phyloP scores from a whole-genome alignment of 371 early-diverging fungal species.

The Mortierella sp. region DNA sequence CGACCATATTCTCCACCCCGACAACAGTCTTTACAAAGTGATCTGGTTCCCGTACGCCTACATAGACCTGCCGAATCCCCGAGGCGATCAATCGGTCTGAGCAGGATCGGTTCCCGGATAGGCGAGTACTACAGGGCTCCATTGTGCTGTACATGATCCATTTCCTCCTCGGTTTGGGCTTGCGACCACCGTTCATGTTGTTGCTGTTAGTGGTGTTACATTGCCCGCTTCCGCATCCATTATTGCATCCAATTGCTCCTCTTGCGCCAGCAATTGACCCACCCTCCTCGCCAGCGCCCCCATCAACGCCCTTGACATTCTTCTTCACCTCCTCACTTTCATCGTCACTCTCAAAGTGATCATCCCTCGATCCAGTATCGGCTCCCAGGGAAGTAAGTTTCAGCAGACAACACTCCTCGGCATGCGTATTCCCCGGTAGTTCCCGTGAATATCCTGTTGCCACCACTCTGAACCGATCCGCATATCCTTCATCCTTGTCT shows the following conservation, averaged over 20 bases:
- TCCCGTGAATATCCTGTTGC: conserved; percentile 89
- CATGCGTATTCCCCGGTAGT: conserved; percentile 93
- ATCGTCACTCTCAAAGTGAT: neutral
- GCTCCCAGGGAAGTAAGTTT: conserved; percentile 69
- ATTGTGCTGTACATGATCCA: conserved; percentile 91
- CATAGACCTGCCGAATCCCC: conserved; percentile 81
- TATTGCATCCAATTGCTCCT: neutral
- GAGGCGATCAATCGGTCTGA: conserved; percentile 78
- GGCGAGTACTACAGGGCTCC: conserved; percentile 90
- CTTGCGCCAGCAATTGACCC: neutral
- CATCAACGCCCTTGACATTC: neutral
- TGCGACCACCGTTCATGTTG: neutral
- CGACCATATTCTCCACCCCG: conserved; percentile 72
- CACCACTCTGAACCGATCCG: conserved; percentile 63
- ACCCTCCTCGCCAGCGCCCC: neutral
- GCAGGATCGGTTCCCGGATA: conserved; percentile 85
- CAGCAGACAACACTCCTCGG: conserved; percentile 86
- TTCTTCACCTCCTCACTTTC: neutral
- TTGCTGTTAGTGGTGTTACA: neutral
- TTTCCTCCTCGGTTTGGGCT: conserved; percentile 15
- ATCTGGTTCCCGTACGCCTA: conserved; percentile 92
- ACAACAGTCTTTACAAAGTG: conserved; percentile 82
- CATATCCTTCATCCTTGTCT: conserved; percentile 21
- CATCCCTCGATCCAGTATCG: conserved; percentile 8
- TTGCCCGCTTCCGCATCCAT: neutral